A percentile compares a stretch with the other conserved stretches of the same genome.
These are phyloP conservation scores for Saturnispora zaruensis DNA, from an alignment of 805 yeast genomes.

Conservation along the genomic window DNA sequence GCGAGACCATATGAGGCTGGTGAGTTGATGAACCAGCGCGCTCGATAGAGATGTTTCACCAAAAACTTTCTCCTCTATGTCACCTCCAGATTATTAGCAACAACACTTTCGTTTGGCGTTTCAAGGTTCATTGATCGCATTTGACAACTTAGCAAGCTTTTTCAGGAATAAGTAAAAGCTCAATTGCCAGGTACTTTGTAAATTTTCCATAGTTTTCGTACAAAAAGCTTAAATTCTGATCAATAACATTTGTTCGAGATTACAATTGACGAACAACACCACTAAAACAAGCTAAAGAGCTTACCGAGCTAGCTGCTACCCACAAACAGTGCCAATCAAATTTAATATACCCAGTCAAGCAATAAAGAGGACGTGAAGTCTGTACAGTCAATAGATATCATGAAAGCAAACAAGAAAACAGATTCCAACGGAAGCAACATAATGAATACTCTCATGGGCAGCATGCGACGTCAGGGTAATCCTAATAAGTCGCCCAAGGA, in stretches of 20 bases:
- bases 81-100: neutral
- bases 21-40: neutral
- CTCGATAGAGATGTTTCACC: neutral
- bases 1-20: constrained; percentile 1
- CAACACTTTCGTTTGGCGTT: neutral
- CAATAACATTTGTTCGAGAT: neutral
- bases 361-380: neutral
- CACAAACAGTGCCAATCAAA: no score
- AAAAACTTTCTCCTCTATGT: neutral
- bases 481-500: neutral
- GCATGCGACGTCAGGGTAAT: constrained; percentile 9
- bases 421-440: constrained; percentile 9
- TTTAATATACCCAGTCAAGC: neutral
- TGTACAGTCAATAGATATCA: neutral
- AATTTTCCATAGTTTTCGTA: neutral
- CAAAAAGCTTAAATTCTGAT: neutral
- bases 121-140: neutral
- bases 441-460: constrained; percentile 13
- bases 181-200: neutral
- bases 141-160: neutral
- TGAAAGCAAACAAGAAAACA: constrained; percentile 11
- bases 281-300: neutral
- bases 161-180: neutral
- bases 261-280: neutral
- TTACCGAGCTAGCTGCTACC: no score